phyloP scores from a whole-genome alignment of 1,139 yeast genomes.

The Eremothecium cymbalariae region DNA sequence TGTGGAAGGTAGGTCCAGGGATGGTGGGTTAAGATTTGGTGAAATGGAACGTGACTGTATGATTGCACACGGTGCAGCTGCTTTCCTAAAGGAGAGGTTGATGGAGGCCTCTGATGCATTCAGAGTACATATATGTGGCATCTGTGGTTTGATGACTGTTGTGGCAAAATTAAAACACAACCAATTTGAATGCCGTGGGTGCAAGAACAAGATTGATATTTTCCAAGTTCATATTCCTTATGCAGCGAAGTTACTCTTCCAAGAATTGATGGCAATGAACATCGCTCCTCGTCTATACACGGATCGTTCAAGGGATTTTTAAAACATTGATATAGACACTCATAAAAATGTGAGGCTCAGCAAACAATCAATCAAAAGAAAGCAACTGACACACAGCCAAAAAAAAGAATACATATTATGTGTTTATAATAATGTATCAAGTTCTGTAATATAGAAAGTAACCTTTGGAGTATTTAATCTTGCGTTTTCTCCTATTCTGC shows the following conservation, averaged over 20 bases:
- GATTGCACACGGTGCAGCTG: conserved; percentile 99
- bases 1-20: conserved; percentile 98
- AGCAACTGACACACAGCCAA: background rate
- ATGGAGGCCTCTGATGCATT: conserved; percentile 99
- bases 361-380: background rate
- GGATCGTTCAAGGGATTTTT: conserved; percentile 40
- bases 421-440: conserved; percentile 3
- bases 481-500: no score
- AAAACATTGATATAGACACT: conserved; percentile 7
- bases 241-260: conserved; percentile 94
- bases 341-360: background rate
- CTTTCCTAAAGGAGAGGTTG: conserved; percentile 90
- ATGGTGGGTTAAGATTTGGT: conserved; percentile 99
- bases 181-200: conserved; percentile 96
- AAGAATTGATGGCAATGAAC: conserved; percentile 98
- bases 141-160: conserved; percentile 96
- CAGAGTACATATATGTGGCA: conserved; percentile 95
- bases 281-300: conserved; percentile 82
- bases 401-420: background rate
- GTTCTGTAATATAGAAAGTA: conserved; percentile 6
- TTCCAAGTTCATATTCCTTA: conserved; percentile 96
- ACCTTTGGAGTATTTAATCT: background rate
- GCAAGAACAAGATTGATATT: conserved; percentile 96
- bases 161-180: conserved; percentile 95
- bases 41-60: conserved; percentile 99